Conservation (phyloP, 805 yeast genomes). For the Ogataea salicorniae region DNA sequence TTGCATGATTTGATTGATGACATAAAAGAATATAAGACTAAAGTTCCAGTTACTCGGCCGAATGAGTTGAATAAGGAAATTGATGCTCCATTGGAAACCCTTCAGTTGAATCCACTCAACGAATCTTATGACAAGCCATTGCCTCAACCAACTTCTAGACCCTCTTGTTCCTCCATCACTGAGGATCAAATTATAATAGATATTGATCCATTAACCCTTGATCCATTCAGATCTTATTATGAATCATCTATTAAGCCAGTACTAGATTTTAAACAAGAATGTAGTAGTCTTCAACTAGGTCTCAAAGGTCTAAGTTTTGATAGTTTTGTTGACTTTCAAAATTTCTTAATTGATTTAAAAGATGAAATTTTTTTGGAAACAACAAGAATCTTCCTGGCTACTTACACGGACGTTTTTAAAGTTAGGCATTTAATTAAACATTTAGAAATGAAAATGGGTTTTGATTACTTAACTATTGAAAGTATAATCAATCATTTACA, state of each 20-base stretch:
- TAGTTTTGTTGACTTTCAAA: constrained; percentile 7
- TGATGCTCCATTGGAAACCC: too few relatives aligned
- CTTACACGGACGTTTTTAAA: constrained; percentile 8
- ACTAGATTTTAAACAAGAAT: constrained; percentile 2
- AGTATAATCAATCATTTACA: constrained; percentile 10
- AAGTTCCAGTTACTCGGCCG: not conserved
- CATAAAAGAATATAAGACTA: constrained; percentile 4
- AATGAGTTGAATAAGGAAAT: too few relatives aligned
- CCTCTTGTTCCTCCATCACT: not conserved
- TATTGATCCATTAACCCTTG: constrained; percentile 5
- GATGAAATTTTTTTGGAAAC: constrained; percentile 6
- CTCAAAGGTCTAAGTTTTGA: constrained; percentile 8
- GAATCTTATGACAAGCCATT: too few relatives aligned
- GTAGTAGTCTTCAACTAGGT: constrained; percentile 2
- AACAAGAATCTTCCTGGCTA: constrained; percentile 6
- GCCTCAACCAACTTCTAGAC: too few relatives aligned
- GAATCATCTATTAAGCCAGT: constrained; percentile 2
- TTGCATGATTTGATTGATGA: constrained; percentile 3
- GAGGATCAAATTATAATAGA: not conserved
- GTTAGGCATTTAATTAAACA: constrained; percentile 6
- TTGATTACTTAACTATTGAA: constrained; percentile 15
- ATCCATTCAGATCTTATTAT: constrained; percentile 6
- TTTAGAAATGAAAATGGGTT: constrained; percentile 4
- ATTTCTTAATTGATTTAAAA: constrained; percentile 4
- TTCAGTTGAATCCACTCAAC: not conserved